phyloP scores from a whole-genome alignment of 345 rosid genomes.

The Syzygium grande region DNA sequence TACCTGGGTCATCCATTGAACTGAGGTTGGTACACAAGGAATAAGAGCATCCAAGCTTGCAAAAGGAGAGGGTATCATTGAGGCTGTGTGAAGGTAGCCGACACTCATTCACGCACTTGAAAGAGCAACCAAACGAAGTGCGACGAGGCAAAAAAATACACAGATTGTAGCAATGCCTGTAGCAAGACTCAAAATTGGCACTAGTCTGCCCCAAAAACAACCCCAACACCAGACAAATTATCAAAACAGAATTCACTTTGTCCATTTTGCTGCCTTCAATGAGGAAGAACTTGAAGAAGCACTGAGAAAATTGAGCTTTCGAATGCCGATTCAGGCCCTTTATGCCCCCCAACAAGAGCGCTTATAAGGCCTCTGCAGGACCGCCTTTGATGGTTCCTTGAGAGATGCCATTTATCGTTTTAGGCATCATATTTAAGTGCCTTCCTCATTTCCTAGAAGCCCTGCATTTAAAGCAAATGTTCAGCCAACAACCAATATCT shows the following conservation, averaged over 20 bases:
- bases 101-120: conserved; percentile 28
- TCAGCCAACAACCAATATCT: neutral
- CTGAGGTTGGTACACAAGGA: conserved; percentile 29
- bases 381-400: neutral
- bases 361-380: neutral
- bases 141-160: conserved; percentile 10
- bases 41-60: conserved; percentile 36
- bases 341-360: neutral
- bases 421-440: neutral
- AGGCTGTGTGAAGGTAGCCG: neutral
- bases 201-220: conserved; percentile 3
- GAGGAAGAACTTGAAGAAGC: neutral
- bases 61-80: conserved; percentile 7
- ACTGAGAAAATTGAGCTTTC: neutral
- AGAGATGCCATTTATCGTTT: neutral
- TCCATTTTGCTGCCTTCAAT: neutral
- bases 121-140: conserved; percentile 2
- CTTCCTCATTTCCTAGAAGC: neutral
- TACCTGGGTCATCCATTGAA: conserved; percentile 28
- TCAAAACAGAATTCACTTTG: neutral
- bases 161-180: conserved; percentile 15
- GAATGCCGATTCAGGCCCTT: neutral
- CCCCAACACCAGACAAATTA: conserved; percentile 13
- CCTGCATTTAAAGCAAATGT: neutral
- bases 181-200: conserved; percentile 22